These are phyloP conservation scores for Coemansia sp. DNA, from an alignment of 192 early-diverging fungal genomes.

Conservation along the genomic window DNA sequence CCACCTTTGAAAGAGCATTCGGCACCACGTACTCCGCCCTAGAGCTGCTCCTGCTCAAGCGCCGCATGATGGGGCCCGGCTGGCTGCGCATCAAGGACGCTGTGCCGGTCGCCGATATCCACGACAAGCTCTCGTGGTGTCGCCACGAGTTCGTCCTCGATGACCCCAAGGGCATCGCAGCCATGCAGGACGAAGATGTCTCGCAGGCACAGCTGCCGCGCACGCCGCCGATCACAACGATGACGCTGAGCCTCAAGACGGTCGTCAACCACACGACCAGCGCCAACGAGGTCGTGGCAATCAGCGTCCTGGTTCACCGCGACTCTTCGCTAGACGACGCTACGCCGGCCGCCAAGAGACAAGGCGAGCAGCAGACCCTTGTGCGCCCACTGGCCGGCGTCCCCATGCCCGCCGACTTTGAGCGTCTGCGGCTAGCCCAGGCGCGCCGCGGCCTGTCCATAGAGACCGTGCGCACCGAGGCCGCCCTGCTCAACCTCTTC, in stretches of 20 bases:
- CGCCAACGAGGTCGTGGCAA: conserved; percentile 86
- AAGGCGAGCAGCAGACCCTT: conserved; percentile 59
- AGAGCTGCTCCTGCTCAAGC: conserved; percentile 92
- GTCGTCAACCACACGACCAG: conserved; percentile 76
- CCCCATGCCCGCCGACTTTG: conserved; percentile 81
- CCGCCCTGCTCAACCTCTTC: conserved; percentile 74
- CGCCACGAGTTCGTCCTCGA: conserved; percentile 67
- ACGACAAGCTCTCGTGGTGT: conserved; percentile 80
- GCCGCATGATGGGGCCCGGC: conserved; percentile 93
- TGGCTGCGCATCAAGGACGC: conserved; percentile 79
- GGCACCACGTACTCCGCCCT: conserved; percentile 80
- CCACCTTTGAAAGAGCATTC: conserved; percentile 82
- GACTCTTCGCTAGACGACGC: conserved; percentile 61
- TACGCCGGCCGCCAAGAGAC: conserved; percentile 48
- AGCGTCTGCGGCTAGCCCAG: conserved; percentile 54
- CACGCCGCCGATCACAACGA: conserved; percentile 76
- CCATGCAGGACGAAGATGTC: conserved; percentile 57
- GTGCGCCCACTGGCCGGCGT: conserved; percentile 70
- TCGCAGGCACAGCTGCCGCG: conserved; percentile 39
- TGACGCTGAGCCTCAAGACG: conserved; percentile 84
- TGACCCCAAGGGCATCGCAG: conserved; percentile 66
- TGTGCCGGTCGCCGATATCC: conserved; percentile 12
- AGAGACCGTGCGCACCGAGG: conserved; percentile 66
- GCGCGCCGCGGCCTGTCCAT: conserved; percentile 48
- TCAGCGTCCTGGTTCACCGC: conserved; percentile 71